A percentile compares a stretch with the other conserved stretches of the same genome.
Conservation (phyloP, 2,329 filamentous ascomycete genomes). For the Botrytis medusae region DNA sequence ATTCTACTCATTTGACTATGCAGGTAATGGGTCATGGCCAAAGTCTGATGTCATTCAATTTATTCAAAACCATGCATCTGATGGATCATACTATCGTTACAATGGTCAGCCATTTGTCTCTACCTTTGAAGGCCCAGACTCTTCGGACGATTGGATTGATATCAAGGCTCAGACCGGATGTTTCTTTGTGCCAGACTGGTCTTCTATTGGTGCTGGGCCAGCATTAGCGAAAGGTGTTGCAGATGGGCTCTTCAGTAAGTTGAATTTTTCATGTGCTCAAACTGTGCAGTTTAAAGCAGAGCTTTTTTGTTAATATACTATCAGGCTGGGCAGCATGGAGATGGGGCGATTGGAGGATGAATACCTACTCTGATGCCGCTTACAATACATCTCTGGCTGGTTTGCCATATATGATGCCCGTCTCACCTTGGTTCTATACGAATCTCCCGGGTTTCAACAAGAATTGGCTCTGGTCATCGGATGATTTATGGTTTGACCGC, state of each 20-base stretch:
- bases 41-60: background rate
- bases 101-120: background rate
- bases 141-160: background rate
- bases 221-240: slow-evolving; percentile 5
- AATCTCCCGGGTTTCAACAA: slow-evolving; percentile 43
- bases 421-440: slow-evolving; percentile 58
- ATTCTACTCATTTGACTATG: slow-evolving; percentile 40
- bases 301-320: background rate
- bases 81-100: background rate
- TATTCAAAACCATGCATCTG: background rate
- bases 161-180: slow-evolving; percentile 11
- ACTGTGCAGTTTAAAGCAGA: background rate
- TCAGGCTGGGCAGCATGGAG: slow-evolving; percentile 46
- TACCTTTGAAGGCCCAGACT: slow-evolving; percentile 14
- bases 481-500: slow-evolving; percentile 57
- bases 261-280: background rate
- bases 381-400: slow-evolving; percentile 11
- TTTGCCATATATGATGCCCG: slow-evolving; percentile 39
- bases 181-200: slow-evolving; percentile 10
- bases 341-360: slow-evolving; percentile 16
- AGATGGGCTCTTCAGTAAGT: slow-evolving; percentile 35
- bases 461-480: slow-evolving; percentile 51
- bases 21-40: slow-evolving; percentile 17
- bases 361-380: slow-evolving; percentile 19
- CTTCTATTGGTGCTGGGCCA: slow-evolving; percentile 1